Percentiles rank a stretch among this genome's conserved stretches.
Evolutionary conservation across 2,329 filamentous ascomycete genomes (phyloP).

Genomic region (Fusarium irregulare): DNA sequence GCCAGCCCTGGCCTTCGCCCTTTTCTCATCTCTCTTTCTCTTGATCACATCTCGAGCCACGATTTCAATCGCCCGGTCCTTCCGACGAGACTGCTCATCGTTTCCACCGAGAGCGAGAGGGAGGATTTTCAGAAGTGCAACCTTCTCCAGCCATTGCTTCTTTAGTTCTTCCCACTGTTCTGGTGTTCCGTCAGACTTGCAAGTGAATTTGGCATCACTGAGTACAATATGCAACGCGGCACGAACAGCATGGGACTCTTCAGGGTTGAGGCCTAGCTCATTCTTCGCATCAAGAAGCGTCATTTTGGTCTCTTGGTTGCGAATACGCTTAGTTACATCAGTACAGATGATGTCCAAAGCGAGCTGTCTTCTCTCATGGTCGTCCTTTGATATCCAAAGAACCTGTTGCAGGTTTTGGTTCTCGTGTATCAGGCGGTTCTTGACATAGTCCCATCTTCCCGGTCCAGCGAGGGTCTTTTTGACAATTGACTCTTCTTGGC

Average conservation of each 20-base stretch:
- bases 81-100: conserved; percentile 65
- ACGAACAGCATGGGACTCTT: conserved; percentile 68
- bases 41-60: conserved; percentile 83
- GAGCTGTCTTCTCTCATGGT: conserved; percentile 71
- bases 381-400: conserved; percentile 68
- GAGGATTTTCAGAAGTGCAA: conserved; percentile 66
- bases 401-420: conserved; percentile 71
- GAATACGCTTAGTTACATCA: conserved; percentile 84
- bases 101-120: conserved; percentile 59
- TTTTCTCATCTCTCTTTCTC: conserved; percentile 74
- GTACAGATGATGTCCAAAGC: conserved; percentile 83
- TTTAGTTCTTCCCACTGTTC: conserved; percentile 79
- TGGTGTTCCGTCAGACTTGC: conserved; percentile 77
- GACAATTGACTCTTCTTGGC: conserved; percentile 71
- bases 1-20: conserved; percentile 52
- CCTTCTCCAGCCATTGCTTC: conserved; percentile 71
- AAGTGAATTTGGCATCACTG: conserved; percentile 73
- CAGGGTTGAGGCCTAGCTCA: conserved; percentile 57
- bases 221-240: conserved; percentile 74
- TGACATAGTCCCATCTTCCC: conserved; percentile 78
- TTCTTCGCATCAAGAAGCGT: conserved; percentile 81
- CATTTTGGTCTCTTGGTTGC: conserved; percentile 72
- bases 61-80: conserved; percentile 74
- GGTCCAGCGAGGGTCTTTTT: conserved; percentile 82
- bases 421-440: conserved; percentile 73